Base-by-base conservation (phyloP, 306 rosid genomes). In the Lablab purpureus region DNA sequence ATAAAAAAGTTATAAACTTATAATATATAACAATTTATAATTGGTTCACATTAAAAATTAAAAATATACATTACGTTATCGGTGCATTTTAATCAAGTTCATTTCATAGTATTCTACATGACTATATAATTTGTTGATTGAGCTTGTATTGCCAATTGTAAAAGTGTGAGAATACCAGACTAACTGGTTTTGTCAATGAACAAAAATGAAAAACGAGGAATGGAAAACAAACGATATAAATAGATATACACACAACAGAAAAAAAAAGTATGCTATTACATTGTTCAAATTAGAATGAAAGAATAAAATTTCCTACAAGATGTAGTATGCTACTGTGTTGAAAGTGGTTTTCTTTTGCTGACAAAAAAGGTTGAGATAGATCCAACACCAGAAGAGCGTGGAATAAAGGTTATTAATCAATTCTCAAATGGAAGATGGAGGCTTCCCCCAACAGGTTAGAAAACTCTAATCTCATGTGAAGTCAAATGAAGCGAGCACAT, bases 341-440 rank as follows among this genome's bases (percentile, higher is more conserved):
- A 55, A 67, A 67, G 27, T 67, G 64, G 47, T 52, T 36, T 12
- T 60, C 32, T 66, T 64, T 75, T 19, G 2, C 0, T 62, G 22
- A 67, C 36, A 67, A 78, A 40, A 40, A 63, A 90, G 95, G 86
- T 81, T 21, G 72, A 81, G 47, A 80, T 88, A 81, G 91, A 90
- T 78, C 79, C 91, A 2, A 84, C 82, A 13, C 87, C 89, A 22
- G 85, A 87, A 70, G 88, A 90, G 65, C 85, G 74, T 0, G 95
- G 91, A 71, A 82, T 87, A 45, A 85, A 27, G 67, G 72, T 52
- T 88, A 49, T 5, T 90, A 45, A 88, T 90, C 80, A 88, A 90
- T 74, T 81, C 88, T 45, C 92, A 90, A 27, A 85, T 90, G 94
- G 92, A 87, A 62, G 87, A 88, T 25, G 94, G 92, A 59, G 92